Evolutionary conservation across 371 early-diverging fungal genomes (phyloP), one percentile per base, ranked within the genome.

Genomic region (Synchytrium microbalum): DNA sequence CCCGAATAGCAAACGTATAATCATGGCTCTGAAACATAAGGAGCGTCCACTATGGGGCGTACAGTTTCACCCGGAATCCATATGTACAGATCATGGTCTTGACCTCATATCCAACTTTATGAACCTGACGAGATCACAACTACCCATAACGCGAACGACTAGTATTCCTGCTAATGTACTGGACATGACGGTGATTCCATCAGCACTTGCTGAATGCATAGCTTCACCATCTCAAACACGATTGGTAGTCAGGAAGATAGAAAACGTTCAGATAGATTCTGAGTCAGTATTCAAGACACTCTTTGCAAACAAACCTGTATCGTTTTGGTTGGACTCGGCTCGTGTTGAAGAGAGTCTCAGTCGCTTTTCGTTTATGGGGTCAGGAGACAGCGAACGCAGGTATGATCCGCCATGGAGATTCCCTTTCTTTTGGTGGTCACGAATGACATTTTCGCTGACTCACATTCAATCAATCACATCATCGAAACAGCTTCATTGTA

Each of bases 31-130:
- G 59, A 76, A 83, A 51, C 95, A 94, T 73, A 72, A 59, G 27
- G 51, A 59, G 0, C 67, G 79, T 23, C 94, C 93, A 19, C 69
- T 93, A 8, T 93, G 87, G 80, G 92, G 94, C 5, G 94, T 97
- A 29, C 96, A 97, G 68, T 96, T 94, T 68, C 98, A 97, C 72
- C 98, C 98, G 3, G 98, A 97, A 75, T 93, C 93, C 3, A 88
- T 96, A 13, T 89, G 89, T 31, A 88, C 93, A 0, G 88, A 91
- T 64, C 69, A 82, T 66, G 96, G 96, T 1, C 56, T 65, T 13
- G 70, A 67, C 14, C 76, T 96, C 72, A 69, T 93, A 51, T 16
- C 59, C 13, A 96, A 94, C 74, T 95, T 96, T 74, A 69, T 76
- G 53, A 32, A 58, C 0, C 71, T 88, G 58, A 77, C 90, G 0